Evolutionary conservation across 2,329 filamentous ascomycete species (phyloP), one percentile per base, ranked within the genome.

Genomic region (Bipolaris sorokiniana): DNA sequence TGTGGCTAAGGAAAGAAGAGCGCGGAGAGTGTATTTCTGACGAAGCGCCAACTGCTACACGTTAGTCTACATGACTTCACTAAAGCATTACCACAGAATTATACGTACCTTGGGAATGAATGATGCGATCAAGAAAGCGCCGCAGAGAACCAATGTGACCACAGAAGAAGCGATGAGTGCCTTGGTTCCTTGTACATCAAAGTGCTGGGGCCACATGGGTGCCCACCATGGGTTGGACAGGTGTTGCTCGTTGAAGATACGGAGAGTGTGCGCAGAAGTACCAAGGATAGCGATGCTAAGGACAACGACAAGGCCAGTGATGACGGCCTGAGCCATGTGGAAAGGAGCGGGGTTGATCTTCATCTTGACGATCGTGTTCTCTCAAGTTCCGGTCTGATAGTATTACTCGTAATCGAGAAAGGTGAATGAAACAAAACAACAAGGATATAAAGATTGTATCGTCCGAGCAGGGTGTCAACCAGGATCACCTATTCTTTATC

Each of bases 131-230:
- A 79, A 53, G 58, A 73, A 77, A 4, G 69, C 58, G 18, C 65
- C 55, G 11, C 77, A 80, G n/a, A 81, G 61, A 0, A 80, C 59
- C 1, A 80, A 42, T 1, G 79, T 71, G 1, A 75, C 70, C 0
- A 71, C 70, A 1, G 72, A 69, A 2, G 77, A 76, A 1, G 76
- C 80, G 33, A 81, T 70, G 13, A 80, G 58, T 0, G 72, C 72
- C 33, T 78, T 76, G 3, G 81, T 77, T 15, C 80, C 79, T 16
- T 75, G 68, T 1, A 74, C 74, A 40, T 82, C 75, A 61, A 82
- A 82, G 64, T 82, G 80, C 9, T 76, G 73, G 0, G 76, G 77
- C 80, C 80, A 82, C 40, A 82, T 62, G 1, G 79, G 79, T 3
- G 81, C 69, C 74, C 80, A 81, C 79, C 80, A 82, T 22, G 76